phyloP scores from a whole-genome alignment of 768 basidiomycete species.

The Trametes coccinea region DNA sequence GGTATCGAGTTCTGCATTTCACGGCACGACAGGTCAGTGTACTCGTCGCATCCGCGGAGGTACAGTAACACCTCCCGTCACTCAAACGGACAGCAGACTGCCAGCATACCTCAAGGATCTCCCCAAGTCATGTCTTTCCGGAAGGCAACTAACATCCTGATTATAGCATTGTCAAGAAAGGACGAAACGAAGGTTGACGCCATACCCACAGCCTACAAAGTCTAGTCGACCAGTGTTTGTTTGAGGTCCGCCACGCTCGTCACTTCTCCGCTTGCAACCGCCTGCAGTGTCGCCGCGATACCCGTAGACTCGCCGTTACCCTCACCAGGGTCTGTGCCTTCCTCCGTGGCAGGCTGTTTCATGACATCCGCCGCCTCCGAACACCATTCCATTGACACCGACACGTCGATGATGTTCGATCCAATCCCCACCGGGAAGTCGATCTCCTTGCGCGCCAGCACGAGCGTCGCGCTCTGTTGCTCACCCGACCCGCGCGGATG shows the following conservation, averaged over 20 bases:
- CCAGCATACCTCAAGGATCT: too few relatives aligned
- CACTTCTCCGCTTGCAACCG: conserved; percentile 28
- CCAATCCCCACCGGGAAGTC: conserved; percentile 83
- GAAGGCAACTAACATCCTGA: too few relatives aligned
- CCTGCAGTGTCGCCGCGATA: conserved; percentile 36
- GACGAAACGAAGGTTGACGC: neutral
- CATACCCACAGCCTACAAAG: neutral
- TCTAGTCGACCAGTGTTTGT: conserved; percentile 35
- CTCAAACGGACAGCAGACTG: too few relatives aligned
- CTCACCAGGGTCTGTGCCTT: conserved; percentile 26
- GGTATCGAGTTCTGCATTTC: too few relatives aligned
- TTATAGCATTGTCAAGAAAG: too few relatives aligned
- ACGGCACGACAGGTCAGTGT: too few relatives aligned
- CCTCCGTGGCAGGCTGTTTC: conserved; percentile 31
- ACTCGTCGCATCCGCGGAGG: too few relatives aligned
- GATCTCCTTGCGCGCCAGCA: conserved; percentile 60
- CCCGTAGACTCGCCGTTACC: conserved; percentile 33
- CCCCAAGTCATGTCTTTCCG: too few relatives aligned
- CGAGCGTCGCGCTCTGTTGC: conserved; percentile 37
- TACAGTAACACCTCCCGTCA: too few relatives aligned
- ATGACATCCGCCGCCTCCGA: conserved; percentile 22
- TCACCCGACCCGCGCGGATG: conserved; percentile 37
- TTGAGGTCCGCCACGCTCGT: conserved; percentile 34
- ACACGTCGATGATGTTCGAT: conserved; percentile 61
- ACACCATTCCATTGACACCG: conserved; percentile 53